Evolutionary conservation across 352 stramenopile genomes (phyloP).

Genomic region (Phytopythium ostracodes): DNA sequence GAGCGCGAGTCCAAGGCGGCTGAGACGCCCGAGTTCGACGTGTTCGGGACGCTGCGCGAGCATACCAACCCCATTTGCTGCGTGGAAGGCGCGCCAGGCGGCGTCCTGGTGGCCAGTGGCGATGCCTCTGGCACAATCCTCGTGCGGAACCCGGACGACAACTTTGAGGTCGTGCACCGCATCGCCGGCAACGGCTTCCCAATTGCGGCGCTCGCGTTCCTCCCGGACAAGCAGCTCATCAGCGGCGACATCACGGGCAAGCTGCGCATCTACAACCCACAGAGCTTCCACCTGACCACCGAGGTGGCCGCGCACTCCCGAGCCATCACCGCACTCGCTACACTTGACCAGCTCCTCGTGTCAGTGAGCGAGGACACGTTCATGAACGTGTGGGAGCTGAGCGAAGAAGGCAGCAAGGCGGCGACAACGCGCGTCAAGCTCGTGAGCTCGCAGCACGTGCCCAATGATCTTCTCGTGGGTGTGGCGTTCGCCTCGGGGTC

Average conservation of each 20-base stretch:
- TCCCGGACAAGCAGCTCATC: slow-evolving; percentile 49
- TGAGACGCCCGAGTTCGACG: slow-evolving; percentile 45
- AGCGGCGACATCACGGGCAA: slow-evolving; percentile 53
- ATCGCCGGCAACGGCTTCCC: slow-evolving; percentile 41
- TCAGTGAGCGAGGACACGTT: slow-evolving; percentile 78
- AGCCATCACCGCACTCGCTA: slow-evolving; percentile 60
- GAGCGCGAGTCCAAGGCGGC: slow-evolving; percentile 46
- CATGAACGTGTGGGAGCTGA: slow-evolving; percentile 74
- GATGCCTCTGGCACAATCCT: slow-evolving; percentile 60
- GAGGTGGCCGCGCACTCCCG: slow-evolving; percentile 70
- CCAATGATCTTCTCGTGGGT: slow-evolving; percentile 61
- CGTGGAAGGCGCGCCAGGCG: slow-evolving; percentile 41
- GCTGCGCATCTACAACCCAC: slow-evolving; percentile 51
- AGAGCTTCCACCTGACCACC: slow-evolving; percentile 44
- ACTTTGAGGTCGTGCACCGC: slow-evolving; percentile 61
- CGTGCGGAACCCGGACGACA: slow-evolving; percentile 42
- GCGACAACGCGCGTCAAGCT: slow-evolving; percentile 33
- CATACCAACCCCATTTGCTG: slow-evolving; percentile 56
- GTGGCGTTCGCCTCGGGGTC: slow-evolving; percentile 37
- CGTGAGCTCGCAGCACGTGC: slow-evolving; percentile 51
- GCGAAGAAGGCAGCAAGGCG: slow-evolving; percentile 16
- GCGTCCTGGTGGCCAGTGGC: slow-evolving; percentile 42
- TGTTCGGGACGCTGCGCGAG: slow-evolving; percentile 50
- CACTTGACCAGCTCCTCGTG: slow-evolving; percentile 40
- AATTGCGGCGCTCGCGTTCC: slow-evolving; percentile 50